Base-by-base conservation (phyloP, 768 basidiomycete genomes). In the Scleroderma bovista region DNA sequence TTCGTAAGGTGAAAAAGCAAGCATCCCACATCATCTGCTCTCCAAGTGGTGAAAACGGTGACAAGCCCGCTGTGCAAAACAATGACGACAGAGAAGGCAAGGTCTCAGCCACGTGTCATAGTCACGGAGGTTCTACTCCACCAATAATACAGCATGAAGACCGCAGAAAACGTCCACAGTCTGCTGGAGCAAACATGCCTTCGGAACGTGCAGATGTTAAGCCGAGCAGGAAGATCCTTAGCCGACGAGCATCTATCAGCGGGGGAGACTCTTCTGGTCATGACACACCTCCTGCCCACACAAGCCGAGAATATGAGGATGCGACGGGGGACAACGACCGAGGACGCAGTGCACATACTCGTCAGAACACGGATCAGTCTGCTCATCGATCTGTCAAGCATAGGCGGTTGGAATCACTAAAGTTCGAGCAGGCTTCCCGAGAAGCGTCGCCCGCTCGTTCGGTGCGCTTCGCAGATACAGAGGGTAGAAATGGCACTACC, bases 11-110 rank as follows among this genome's bases (percentile, higher is more conserved):
- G 34, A 54, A 38, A 40, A 53, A 53, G n/a, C 61, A 52, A 44
- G 24, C 20, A n/a, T 9, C 26, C 6, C 57, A 41, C 15, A 23
- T 12, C 4, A 36, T 24, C 17, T 46, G 41, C 22, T 15, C 45
- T 34, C n/a, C 51, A 45, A 50, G 15, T n/a, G 54, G 52, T 32
- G 54, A 52, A 43, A 44, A 37, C 16, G n/a, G 47, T 2, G 50
- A 19, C 16, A 53, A 46, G 3, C 46, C 43, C 9, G 39, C 31
- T 23, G 62, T 4, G 40, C 15, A 53, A 32, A 44, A 47, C 24
- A 64, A 65, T 7, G 72, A 75, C 3, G 79, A 75, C 5, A 82
- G 84, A 1, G 84, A 79, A 51, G 81, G 73, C 2, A 86, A 83
- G 84, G 73, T 75, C 16, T 86, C 83, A 6, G 86, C 88, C 43